These are phyloP conservation scores for Sclerotiophoma versabilis DNA, from an alignment of 2,329 filamentous ascomycete genomes.

Conservation along the genomic window DNA sequence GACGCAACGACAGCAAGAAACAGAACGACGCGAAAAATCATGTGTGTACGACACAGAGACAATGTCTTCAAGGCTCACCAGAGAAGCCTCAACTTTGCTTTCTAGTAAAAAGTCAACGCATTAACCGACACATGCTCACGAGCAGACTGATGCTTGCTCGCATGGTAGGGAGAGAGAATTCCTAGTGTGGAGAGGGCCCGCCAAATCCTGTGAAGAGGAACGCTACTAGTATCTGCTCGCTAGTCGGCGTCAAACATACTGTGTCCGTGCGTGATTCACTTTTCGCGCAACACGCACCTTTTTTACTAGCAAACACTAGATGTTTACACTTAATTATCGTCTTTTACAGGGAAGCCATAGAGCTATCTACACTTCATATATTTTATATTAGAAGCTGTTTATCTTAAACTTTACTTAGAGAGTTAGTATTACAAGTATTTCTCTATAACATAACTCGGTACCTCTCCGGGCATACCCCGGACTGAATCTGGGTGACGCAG, in stretches of 20 bases:
- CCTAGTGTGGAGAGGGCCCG: conserved; percentile 2
- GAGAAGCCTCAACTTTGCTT: neutral
- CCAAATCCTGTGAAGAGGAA: neutral
- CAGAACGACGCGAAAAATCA: conserved; percentile 3
- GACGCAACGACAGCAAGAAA: conserved; percentile 1
- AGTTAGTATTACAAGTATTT: neutral
- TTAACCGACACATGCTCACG: neutral
- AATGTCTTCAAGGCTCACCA: neutral
- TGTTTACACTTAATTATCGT: no score
- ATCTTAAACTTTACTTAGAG: no score
- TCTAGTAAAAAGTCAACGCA: neutral
- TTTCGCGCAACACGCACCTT: no score
- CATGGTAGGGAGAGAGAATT: neutral
- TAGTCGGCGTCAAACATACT: conserved; percentile 18
- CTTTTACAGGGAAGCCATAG: no score
- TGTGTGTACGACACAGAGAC: neutral
- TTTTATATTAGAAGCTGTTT: no score
- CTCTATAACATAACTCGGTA: neutral
- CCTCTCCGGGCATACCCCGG: neutral
- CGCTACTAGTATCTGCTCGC: conserved; percentile 6
- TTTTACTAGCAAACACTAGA: no score
- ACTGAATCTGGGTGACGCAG: neutral
- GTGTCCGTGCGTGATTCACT: no score
- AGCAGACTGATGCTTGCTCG: conserved; percentile 3
- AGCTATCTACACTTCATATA: no score